Conservation (phyloP, 2,329 filamentous ascomycete genomes). For the Dryadomyces sulphureus region DNA sequence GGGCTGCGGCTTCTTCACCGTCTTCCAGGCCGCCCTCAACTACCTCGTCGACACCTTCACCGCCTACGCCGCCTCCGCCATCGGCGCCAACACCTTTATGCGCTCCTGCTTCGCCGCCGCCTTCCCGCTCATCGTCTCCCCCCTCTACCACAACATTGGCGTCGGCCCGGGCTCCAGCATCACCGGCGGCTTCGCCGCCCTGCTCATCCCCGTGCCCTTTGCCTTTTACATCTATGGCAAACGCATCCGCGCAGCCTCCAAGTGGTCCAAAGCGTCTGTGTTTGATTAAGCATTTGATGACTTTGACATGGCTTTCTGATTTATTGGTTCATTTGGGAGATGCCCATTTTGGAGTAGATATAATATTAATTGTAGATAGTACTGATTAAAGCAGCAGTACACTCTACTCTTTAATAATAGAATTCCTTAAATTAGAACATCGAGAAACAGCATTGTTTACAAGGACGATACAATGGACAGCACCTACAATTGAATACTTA, state of each 20-base stretch:
- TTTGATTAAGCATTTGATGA: no score
- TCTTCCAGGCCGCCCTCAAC: constrained; percentile 32
- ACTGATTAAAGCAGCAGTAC: no score
- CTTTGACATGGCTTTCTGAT: background rate
- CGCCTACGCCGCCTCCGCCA: constrained; percentile 44
- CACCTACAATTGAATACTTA: no score
- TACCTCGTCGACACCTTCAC: constrained; percentile 40
- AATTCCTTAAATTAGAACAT: no score
- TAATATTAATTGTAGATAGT: no score
- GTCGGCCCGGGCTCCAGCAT: constrained; percentile 11
- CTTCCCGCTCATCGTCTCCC: constrained; percentile 41
- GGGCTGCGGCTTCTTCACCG: constrained; percentile 28
- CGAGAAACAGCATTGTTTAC: no score
- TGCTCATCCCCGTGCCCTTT: background rate
- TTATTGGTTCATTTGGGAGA: background rate
- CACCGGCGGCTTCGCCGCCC: no score
- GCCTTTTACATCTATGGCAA: background rate
- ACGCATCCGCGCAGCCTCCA: no score
- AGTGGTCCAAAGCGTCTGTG: no score
- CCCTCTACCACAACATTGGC: constrained; percentile 37
- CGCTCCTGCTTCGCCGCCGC: constrained; percentile 41
- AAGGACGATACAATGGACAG: no score
- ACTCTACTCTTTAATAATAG: no score
- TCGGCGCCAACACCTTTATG: constrained; percentile 49
- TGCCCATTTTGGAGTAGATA: no score